phyloP scores from a whole-genome alignment of 345 rosid genomes.

The Brassica napus region DNA sequence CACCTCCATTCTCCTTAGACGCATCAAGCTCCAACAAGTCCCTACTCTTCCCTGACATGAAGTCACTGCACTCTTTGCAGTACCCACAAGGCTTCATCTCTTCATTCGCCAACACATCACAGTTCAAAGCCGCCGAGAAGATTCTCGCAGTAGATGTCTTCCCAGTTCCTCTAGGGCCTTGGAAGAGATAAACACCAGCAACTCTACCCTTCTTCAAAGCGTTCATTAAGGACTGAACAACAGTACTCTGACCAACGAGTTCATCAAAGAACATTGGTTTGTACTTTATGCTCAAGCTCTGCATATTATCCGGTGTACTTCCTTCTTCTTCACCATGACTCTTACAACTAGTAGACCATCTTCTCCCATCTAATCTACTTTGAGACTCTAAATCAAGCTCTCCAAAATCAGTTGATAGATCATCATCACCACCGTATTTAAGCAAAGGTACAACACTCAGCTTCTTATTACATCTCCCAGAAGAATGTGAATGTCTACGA shows the following conservation, averaged over 20 bases:
- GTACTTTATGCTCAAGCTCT: conserved; percentile 83
- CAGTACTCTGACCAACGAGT: conserved; percentile 78
- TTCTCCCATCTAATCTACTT: conserved; percentile 93
- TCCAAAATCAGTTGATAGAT: too few relatives aligned
- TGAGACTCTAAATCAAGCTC: conserved; percentile 94
- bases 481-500: conserved; percentile 48
- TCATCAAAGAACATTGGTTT: conserved; percentile 81
- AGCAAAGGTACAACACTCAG: conserved; percentile 78
- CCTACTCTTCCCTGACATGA: conserved; percentile 60
- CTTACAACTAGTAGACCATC: conserved; percentile 90
- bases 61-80: conserved; percentile 71
- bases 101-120: conserved; percentile 44
- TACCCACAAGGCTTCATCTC: conserved; percentile 81
- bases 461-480: conserved; percentile 47
- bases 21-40: conserved; percentile 75
- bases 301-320: too few relatives aligned
- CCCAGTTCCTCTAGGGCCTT: conserved; percentile 96
- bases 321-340: conserved; percentile 75
- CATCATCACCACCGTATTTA: conserved; percentile 48
- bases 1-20: conserved; percentile 63
- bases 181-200: conserved; percentile 87
- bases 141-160: conserved; percentile 86
- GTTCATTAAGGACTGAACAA: conserved; percentile 68
- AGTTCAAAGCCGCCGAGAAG: conserved; percentile 79
- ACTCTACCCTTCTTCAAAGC: conserved; percentile 66